Conservation (phyloP, 371 early-diverging fungal species). For the Syncephalastrum monosporum region DNA sequence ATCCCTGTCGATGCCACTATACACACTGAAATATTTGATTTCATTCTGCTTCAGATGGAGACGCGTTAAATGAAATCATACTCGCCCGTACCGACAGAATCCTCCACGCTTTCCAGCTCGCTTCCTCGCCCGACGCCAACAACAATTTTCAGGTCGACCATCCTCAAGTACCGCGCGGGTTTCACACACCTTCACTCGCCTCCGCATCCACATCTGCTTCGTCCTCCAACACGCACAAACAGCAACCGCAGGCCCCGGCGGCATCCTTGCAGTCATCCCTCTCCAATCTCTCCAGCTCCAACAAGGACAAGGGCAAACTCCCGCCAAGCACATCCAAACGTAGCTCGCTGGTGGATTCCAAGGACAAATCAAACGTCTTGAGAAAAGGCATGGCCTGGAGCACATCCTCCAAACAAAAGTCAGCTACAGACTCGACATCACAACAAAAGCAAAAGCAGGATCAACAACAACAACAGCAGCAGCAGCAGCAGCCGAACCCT, state of each 20-base stretch:
- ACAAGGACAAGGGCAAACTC: constrained; percentile 13
- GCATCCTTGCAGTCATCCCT: constrained; percentile 17
- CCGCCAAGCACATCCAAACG: constrained; percentile 4
- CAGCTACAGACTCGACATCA: constrained; percentile 1
- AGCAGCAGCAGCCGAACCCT: background rate
- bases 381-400: constrained; percentile 24
- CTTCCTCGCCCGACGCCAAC: constrained; percentile 6
- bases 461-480: background rate
- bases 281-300: constrained; percentile 12
- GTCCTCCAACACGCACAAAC: constrained; percentile 7
- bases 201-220: constrained; percentile 15
- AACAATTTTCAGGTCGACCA: constrained; percentile 1
- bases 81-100: constrained; percentile 82
- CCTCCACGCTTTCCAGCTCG: constrained; percentile 65
- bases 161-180: background rate
- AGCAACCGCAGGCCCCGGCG: constrained; percentile 7
- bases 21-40: background rate
- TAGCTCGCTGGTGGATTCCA: constrained; percentile 9
- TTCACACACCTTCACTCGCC: constrained; percentile 6
- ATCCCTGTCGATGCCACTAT: no score
- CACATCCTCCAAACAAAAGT: constrained; percentile 1
- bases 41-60: constrained; percentile 51
- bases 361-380: constrained; percentile 12
- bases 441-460: constrained; percentile 13
- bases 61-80: constrained; percentile 74